Base-by-base conservation (phyloP, 176 grass and related monocot species). In the Phyllostachys edulis region DNA sequence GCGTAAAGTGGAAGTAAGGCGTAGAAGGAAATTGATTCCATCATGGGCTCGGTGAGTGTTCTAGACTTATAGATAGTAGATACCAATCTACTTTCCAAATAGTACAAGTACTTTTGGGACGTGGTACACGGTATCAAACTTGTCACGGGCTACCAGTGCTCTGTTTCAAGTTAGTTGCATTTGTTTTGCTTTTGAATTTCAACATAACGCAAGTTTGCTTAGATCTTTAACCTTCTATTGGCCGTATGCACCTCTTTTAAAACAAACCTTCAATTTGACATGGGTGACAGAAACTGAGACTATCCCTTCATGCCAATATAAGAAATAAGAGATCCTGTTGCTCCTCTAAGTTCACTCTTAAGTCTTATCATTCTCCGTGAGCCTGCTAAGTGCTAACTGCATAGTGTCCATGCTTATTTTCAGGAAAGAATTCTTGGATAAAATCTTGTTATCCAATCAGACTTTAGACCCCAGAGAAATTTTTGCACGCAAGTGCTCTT, bases 401-500 rank as follows among this genome's bases (percentile, higher is more conserved):
- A 39, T 79, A 32, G 41, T 69, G 56, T 84, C 39, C 9, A 21
- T 63, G 18, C 12, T 69, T 65, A 75, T 85, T 84, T 86, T 81
- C 84, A 94, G 94, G 77, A 74, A 82, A 83, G 88, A 92, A 69
- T 86, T 47, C 64, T 65, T 94, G 38, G 47, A 90, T 44, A 82
- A 83, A 76, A 88, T 85, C 39, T 76, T 92, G 17, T n/a, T 87
- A 68, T 89, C 77, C n/a, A 90, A 90, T 85, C 63, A 75, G 47
- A 50, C 56, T 69, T 46, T 89, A 59, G 84, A 92, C n/a, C 86
- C 92, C 11, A 77, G 46, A 76, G 78, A 77, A 60, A 80, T 90
- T 61, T 94, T 97, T 78, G 56, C 69, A 67, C 75, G 17, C 17
- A 92, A 97, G 60, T 66, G 71, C 54, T 92, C 88, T 87, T 94